Evolutionary conservation across 208 protist genomes (phyloP).

Genomic region (Tritrichomonas foetus): DNA sequence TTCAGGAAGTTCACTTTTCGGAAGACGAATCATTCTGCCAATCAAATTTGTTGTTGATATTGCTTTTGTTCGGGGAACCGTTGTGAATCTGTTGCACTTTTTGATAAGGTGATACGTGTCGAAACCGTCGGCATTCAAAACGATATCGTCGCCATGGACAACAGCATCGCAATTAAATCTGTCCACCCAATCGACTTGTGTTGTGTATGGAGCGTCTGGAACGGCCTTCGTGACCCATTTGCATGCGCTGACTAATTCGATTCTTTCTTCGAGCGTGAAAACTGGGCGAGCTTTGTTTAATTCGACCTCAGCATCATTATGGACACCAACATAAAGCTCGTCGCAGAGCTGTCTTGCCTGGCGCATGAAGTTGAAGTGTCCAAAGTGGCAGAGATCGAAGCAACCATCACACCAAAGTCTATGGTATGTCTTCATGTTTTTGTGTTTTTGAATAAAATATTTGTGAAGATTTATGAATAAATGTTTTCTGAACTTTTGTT

Average conservation of each 20-base stretch:
- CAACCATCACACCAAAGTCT: constrained; percentile 58
- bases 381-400: constrained; percentile 73
- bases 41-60: constrained; percentile 95
- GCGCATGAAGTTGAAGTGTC: constrained; percentile 69
- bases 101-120: constrained; percentile 48
- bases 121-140: constrained; percentile 62
- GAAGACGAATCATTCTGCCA: constrained; percentile 88
- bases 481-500: too few relatives aligned
- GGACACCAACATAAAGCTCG: constrained; percentile 87
- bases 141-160: constrained; percentile 95
- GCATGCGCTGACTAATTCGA: constrained; percentile 77
- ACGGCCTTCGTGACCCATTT: constrained; percentile 96
- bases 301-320: constrained; percentile 85
- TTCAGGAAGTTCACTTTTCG: constrained; percentile 65
- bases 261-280: constrained; percentile 85
- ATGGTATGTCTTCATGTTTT: constrained; percentile 17
- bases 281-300: constrained; percentile 87
- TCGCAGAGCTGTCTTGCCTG: constrained; percentile 63
- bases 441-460: too few relatives aligned
- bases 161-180: constrained; percentile 76
- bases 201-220: constrained; percentile 80
- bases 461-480: too few relatives aligned
- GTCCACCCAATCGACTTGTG: constrained; percentile 60
- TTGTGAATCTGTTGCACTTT: constrained; percentile 62
- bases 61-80: constrained; percentile 81